These are phyloP conservation scores for Botrytis byssoidea DNA, from an alignment of 2,329 filamentous ascomycete species.

Conservation along the genomic window DNA sequence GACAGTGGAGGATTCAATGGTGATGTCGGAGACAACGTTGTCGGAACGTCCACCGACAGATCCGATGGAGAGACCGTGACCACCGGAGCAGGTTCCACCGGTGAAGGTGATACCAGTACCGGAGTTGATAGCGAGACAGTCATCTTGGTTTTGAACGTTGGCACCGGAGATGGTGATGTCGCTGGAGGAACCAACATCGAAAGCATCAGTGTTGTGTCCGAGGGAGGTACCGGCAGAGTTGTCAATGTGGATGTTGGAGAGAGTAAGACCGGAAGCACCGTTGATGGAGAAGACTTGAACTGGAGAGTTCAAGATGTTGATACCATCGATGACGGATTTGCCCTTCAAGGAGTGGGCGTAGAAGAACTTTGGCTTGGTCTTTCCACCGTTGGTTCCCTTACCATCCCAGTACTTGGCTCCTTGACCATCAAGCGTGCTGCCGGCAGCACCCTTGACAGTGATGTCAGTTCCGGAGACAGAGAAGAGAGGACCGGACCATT, in stretches of 20 bases:
- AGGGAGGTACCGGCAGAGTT: slow-evolving; percentile 50
- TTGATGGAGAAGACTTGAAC: slow-evolving; percentile 53
- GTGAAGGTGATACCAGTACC: slow-evolving; percentile 43
- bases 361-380: slow-evolving; percentile 65
- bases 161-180: slow-evolving; percentile 52
- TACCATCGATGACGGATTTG: slow-evolving; percentile 48
- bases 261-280: slow-evolving; percentile 43
- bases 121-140: slow-evolving; percentile 59
- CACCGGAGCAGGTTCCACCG: slow-evolving; percentile 35
- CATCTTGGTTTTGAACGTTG: slow-evolving; percentile 57
- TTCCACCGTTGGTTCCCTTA: slow-evolving; percentile 57
- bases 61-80: slow-evolving; percentile 55
- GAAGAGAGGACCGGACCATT: slow-evolving; percentile 65
- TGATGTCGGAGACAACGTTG: slow-evolving; percentile 55
- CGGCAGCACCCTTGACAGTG: slow-evolving; percentile 30
- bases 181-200: slow-evolving; percentile 49
- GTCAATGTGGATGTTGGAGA: slow-evolving; percentile 55
- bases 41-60: slow-evolving; percentile 55
- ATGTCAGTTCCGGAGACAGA: slow-evolving; percentile 37
- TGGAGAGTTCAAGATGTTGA: slow-evolving; percentile 55
- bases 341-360: slow-evolving; percentile 50
- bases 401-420: slow-evolving; percentile 53
- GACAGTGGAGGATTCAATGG: slow-evolving; percentile 49
- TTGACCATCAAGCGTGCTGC: slow-evolving; percentile 52
- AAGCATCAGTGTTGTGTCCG: slow-evolving; percentile 56